Percentiles rank a stretch among this genome's conserved stretches.
Evolutionary conservation across 1,284 basidiomycete species (phyloP).

Genomic region (Rhodotorula sp.): DNA sequence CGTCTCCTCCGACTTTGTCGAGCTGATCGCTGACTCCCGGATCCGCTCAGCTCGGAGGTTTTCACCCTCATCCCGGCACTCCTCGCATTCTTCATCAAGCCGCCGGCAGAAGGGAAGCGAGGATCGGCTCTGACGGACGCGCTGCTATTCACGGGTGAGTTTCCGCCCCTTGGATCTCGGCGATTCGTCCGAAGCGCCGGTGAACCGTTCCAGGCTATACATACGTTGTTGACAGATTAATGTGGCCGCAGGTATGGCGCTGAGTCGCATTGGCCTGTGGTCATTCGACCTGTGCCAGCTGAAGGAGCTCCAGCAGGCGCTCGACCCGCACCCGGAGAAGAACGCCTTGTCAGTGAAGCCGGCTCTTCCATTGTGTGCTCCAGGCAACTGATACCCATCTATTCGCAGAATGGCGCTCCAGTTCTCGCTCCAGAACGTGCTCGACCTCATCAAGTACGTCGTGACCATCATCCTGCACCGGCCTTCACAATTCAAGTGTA

Average conservation of each 20-base stretch:
- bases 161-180: rapidly evolving
- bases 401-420: conserved; percentile 48
- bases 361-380: too few species aligned
- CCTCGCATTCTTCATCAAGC: conserved; percentile 34
- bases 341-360: conserved; percentile 46
- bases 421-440: conserved; percentile 51
- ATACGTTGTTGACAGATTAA: background rate
- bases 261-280: conserved; percentile 52
- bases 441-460: conserved; percentile 50
- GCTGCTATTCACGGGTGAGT: conserved; percentile 40
- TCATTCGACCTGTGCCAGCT: conserved; percentile 53
- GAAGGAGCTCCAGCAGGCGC: conserved; percentile 51
- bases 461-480: conserved; percentile 43
- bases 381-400: background rate
- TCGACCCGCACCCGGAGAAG: conserved; percentile 49
- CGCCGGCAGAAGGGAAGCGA: conserved; percentile 13
- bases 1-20: background rate
- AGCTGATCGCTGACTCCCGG: too few species aligned
- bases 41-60: conserved; percentile 46
- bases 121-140: conserved; percentile 26
- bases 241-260: conserved; percentile 31
- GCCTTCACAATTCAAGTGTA: conserved; percentile 36
- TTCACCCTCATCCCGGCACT: conserved; percentile 47
- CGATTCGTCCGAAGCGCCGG: too few species aligned
- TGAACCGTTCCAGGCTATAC: background rate